phyloP scores from a whole-genome alignment of 176 grass and related monocot species.

The Alloteropsis semialata region DNA sequence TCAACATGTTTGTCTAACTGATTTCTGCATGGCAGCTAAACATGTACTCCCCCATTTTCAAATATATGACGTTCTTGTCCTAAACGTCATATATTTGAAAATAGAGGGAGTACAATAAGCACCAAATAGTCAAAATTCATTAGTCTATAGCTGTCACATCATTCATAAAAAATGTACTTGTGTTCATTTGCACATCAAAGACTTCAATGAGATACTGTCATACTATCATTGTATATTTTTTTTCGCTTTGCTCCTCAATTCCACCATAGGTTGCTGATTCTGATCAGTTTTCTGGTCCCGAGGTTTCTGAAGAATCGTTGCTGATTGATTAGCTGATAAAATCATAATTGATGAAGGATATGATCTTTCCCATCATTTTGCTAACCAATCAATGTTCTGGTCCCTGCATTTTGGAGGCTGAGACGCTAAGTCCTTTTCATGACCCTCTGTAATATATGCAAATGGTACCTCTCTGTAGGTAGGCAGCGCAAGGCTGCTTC shows the following conservation, averaged over 20 bases:
- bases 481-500: not conserved
- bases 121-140: not conserved
- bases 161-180: not conserved
- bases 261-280: not conserved
- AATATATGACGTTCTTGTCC: too few species aligned
- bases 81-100: too few species aligned
- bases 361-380: constrained; percentile 6
- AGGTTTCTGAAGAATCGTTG: not conserved
- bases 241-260: not conserved
- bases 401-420: constrained; percentile 17
- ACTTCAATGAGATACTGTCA: not conserved
- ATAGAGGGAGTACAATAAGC: not conserved
- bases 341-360: constrained; percentile 12
- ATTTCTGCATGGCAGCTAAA: not conserved
- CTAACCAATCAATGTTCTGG: constrained; percentile 28
- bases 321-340: constrained; percentile 8
- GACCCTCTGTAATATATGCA: constrained; percentile 22
- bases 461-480: not conserved
- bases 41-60: not conserved
- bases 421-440: constrained; percentile 10
- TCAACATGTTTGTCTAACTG: not conserved
- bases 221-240: not conserved
- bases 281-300: constrained; percentile 4
- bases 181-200: not conserved
- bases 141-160: not conserved